Percentiles rank a stretch among this genome's conserved stretches.
These are phyloP conservation scores for Oldenlandia corymbosa DNA, from an alignment of 257 asterid genomes.

Conservation along the genomic window DNA sequence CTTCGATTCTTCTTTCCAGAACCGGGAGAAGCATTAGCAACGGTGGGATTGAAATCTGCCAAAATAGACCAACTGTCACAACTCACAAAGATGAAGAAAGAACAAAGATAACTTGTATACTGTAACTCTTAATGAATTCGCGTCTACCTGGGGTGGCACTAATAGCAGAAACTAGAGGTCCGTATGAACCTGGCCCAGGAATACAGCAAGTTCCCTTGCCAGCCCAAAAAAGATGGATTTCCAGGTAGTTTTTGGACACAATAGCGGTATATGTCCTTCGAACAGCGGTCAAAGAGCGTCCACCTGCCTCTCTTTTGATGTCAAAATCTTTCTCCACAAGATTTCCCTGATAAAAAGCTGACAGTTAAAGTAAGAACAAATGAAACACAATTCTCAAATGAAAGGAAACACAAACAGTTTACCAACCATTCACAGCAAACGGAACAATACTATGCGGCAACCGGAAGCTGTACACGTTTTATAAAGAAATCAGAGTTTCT, in stretches of 20 bases:
- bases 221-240: constrained; percentile 85
- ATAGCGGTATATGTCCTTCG: constrained; percentile 27
- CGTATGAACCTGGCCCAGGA: constrained; percentile 57
- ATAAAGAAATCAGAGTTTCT: background rate
- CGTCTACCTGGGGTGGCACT: constrained; percentile 63
- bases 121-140: constrained; percentile 1
- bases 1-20: constrained; percentile 31
- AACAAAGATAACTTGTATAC: background rate
- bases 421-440: background rate
- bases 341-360: constrained; percentile 44
- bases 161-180: constrained; percentile 73
- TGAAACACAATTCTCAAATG: background rate
- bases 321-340: constrained; percentile 52
- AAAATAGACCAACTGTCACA: constrained; percentile 9
- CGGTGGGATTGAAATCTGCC: constrained; percentile 53
- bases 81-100: background rate
- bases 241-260: constrained; percentile 62
- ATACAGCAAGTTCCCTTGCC: constrained; percentile 92
- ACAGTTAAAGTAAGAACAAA: background rate
- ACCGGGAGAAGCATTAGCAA: constrained; percentile 39
- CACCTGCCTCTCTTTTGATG: constrained; percentile 52
- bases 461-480: too few relatives aligned
- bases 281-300: constrained; percentile 40
- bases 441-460: background rate
- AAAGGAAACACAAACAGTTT: background rate